Conservation (phyloP, 495 filamentous ascomycete genomes). For the Xylaria cubensis region DNA sequence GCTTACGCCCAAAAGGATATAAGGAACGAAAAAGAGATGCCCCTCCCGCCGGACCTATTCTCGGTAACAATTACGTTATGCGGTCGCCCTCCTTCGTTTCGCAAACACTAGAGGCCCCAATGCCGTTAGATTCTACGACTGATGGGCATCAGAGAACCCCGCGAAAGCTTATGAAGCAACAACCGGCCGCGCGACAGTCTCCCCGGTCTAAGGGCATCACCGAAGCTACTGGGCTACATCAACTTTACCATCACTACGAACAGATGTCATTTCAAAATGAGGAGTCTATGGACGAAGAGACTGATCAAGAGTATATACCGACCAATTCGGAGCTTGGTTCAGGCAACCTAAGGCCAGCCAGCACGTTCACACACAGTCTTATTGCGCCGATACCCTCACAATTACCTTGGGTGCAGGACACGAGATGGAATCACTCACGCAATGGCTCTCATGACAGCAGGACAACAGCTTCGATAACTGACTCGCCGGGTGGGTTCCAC, state of each 20-base stretch:
- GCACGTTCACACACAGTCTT: conserved; percentile 36
- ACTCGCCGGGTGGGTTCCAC: conserved; percentile 36
- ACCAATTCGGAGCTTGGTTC: conserved; percentile 27
- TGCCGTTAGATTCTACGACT: conserved; percentile 27
- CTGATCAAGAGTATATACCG: conserved; percentile 18
- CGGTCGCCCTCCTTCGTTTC: conserved; percentile 52
- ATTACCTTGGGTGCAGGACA: conserved; percentile 21
- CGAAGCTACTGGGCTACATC: conserved; percentile 43
- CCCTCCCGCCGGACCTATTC: conserved; percentile 25
- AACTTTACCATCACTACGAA: conserved; percentile 62
- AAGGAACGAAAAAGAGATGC: conserved; percentile 33
- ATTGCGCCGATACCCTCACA: conserved; percentile 30
- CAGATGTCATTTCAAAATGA: conserved; percentile 52
- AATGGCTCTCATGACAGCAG: conserved; percentile 39
- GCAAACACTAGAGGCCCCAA: conserved; percentile 39
- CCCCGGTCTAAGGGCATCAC: conserved; percentile 43
- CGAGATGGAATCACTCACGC: conserved; percentile 37
- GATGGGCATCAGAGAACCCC: conserved; percentile 33
- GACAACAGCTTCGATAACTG: conserved; percentile 32
- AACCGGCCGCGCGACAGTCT: conserved; percentile 33
- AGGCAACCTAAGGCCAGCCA: conserved; percentile 27
- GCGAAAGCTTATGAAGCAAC: conserved; percentile 34
- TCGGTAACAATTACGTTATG: conserved; percentile 42
- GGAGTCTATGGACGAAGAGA: conserved; percentile 38
- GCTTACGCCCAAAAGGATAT: conserved; percentile 40